These are phyloP conservation scores for Rhodotorula mucilaginosa DNA, from an alignment of 1,284 basidiomycete genomes.

Conservation along the genomic window DNA sequence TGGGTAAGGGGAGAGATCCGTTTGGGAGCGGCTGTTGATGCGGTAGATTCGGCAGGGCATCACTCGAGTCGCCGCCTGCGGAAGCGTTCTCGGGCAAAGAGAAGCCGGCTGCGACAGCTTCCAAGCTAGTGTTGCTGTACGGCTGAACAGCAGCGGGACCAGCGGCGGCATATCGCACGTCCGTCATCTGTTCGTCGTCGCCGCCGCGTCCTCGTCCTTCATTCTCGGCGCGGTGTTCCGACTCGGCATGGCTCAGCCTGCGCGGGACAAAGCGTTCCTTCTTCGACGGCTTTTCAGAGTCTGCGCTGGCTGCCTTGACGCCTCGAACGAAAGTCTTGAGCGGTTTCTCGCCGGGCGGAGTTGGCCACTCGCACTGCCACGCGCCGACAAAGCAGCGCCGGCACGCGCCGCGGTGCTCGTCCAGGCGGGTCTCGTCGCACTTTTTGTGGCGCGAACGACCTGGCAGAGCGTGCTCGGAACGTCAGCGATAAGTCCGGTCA, in stretches of 20 bases:
- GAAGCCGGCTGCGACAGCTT: too few species aligned
- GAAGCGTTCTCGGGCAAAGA: too few species aligned
- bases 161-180: too few species aligned
- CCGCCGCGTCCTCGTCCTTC: background rate
- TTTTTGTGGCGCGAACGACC: constrained; percentile 22
- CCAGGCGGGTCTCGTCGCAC: constrained; percentile 11
- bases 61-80: too few species aligned
- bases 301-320: background rate
- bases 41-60: too few species aligned
- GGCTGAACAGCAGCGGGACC: too few species aligned
- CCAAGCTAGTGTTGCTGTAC: too few species aligned
- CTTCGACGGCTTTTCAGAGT: background rate
- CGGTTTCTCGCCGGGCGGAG: constrained; percentile 8
- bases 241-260: background rate
- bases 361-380: constrained; percentile 27
- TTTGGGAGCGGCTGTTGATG: too few species aligned
- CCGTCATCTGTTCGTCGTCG: background rate
- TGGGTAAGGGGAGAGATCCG: too few species aligned
- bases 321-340: constrained; percentile 10
- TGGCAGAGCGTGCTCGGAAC: background rate
- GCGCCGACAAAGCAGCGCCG: constrained; percentile 11
- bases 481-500: background rate
- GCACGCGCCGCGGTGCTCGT: constrained; percentile 12
- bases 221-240: background rate
- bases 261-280: background rate